phyloP scores from a whole-genome alignment of 306 rosid genomes.

The Castanopsis chinensis region DNA sequence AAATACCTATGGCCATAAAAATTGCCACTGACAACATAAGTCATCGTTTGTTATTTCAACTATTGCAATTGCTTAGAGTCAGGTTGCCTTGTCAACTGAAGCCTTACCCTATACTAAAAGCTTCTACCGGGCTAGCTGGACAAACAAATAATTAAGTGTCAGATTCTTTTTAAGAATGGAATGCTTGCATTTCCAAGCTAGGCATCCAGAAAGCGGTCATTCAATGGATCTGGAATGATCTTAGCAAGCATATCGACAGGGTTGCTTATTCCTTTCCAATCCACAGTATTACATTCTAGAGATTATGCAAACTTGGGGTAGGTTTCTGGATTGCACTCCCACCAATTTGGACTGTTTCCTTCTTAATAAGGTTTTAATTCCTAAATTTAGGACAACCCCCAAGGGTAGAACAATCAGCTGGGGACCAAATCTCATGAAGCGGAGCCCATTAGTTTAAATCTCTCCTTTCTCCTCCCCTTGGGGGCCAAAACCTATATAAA shows the following conservation, averaged over 20 bases:
- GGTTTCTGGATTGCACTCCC: not conserved
- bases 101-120: too few relatives aligned
- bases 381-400: not conserved
- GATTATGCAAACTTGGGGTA: not conserved
- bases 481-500: too few relatives aligned
- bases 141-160: too few relatives aligned
- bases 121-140: too few relatives aligned
- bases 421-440: too few relatives aligned
- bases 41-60: not conserved
- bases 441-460: too few relatives aligned
- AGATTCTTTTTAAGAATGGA: too few relatives aligned
- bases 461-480: too few relatives aligned
- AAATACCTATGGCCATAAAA: not conserved
- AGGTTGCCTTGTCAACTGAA: too few relatives aligned
- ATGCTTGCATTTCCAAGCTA: not conserved
- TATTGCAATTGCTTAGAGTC: too few relatives aligned
- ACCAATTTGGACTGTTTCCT: too few relatives aligned
- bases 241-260: not conserved
- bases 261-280: not conserved
- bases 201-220: not conserved
- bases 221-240: not conserved
- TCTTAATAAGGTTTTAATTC: not conserved
- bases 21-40: not conserved
- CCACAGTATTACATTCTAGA: not conserved
- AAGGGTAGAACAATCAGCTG: too few relatives aligned